Base-by-base conservation (phyloP, 306 rosid species). In the Biancaea sappan region DNA sequence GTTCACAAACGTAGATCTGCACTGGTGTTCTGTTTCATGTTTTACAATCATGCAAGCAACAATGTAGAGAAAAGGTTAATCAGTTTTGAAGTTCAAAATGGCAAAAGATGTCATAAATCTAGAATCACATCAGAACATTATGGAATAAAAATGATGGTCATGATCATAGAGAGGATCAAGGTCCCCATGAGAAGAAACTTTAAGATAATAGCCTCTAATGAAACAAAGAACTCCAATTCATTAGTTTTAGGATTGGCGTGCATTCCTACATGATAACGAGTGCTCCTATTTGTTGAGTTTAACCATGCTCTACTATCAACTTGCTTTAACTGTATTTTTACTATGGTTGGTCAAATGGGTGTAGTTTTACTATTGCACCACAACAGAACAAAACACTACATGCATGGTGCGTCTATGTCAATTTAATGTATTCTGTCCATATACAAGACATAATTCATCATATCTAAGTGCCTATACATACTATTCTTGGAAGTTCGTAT, bases 371-470 rank as follows among this genome's bases (percentile, higher is more conserved):
- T 22, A 54, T 9, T 22, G 16, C 6, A 13, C 8, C 35, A 54
- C 2, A 54, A 3, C 3, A 8, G 34, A 50, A 26, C 6, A 12
- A 3, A 19, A 54, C 31, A 14, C 34, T 35, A 54, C 4, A 9
- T 26, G 31, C n/a, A 25, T 10, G 34, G 68, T 41, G 11, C 14
- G 44, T 5, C 16, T 22, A 67, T 31, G 61, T 61, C 19, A 67
- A 21, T 31, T 38, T n/a, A n/a, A n/a, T n/a, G n/a, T n/a, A n/a
- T n/a, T n/a, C n/a, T n/a, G n/a, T n/a, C n/a, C n/a, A n/a, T n/a
- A n/a, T n/a, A n/a, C n/a, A 5, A 76, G 69, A 67, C 28, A 43
- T 37, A 54, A 31, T 66, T 43, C 51, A 53, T 43, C 41, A 31
- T 31, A 5, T 40, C 11, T 10, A 76, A 44, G 67, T 41, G 72